These are phyloP conservation scores for Leishmania guyanensis DNA, from an alignment of 208 protist genomes.

Conservation along the genomic window DNA sequence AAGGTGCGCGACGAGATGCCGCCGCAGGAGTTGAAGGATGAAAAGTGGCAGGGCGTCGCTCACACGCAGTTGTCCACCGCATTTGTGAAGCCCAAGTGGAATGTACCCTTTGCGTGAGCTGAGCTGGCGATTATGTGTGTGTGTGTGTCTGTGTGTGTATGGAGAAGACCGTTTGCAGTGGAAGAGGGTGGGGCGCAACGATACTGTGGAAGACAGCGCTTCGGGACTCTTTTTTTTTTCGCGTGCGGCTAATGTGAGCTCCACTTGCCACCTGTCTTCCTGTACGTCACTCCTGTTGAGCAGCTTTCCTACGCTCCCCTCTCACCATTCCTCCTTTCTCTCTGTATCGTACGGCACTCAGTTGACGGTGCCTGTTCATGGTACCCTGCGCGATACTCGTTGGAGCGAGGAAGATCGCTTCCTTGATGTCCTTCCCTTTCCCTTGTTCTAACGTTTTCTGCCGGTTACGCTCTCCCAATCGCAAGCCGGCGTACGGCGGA, in stretches of 20 bases:
- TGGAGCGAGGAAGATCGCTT: background rate
- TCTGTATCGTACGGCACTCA: background rate
- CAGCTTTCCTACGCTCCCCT: background rate
- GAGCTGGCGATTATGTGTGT: background rate
- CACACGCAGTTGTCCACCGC: slow-evolving; percentile 84
- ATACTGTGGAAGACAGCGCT: background rate
- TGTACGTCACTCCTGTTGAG: background rate
- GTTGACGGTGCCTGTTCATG: background rate
- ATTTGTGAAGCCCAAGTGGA: slow-evolving; percentile 77
- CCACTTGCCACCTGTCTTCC: background rate
- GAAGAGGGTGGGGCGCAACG: background rate
- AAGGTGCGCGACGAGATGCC: slow-evolving; percentile 87
- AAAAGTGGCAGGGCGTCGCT: slow-evolving; percentile 77
- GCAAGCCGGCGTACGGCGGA: background rate
- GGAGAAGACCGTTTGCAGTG: background rate
- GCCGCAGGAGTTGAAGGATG: slow-evolving; percentile 70
- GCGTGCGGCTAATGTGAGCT: background rate
- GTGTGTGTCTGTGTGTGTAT: background rate
- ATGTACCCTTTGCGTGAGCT: slow-evolving; percentile 78
- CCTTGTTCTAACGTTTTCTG: background rate
- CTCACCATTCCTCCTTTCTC: slow-evolving; percentile 2
- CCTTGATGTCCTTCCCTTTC: background rate
- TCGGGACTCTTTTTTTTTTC: slow-evolving; percentile 6
- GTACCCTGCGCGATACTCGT: no score
- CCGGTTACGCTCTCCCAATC: background rate